These are phyloP conservation scores for Russula griseocarnosa DNA, from an alignment of 768 basidiomycete species.

Conservation along the genomic window DNA sequence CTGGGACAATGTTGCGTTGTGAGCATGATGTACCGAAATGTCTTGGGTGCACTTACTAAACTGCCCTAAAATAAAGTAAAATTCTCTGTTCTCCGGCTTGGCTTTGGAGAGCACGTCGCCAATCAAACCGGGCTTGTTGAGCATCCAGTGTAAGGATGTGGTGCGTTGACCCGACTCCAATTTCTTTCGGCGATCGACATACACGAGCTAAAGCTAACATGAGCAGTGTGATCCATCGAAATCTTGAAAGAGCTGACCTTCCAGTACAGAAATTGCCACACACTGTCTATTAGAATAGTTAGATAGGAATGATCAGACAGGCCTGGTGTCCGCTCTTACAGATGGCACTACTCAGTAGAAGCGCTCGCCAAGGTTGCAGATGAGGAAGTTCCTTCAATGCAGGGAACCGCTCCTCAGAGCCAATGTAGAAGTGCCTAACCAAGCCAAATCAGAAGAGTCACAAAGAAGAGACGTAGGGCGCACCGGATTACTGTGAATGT, in stretches of 20 bases:
- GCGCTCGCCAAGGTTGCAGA: conserved; percentile 63
- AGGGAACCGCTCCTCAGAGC: conserved; percentile 78
- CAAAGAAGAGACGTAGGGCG: conserved; percentile 29
- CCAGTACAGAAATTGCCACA: conserved; percentile 95
- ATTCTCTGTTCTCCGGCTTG: conserved; percentile 57
- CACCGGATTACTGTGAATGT: conserved; percentile 88
- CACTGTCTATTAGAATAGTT: conserved; percentile 53
- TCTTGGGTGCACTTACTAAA: conserved; percentile 46
- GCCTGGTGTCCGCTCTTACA: conserved; percentile 53
- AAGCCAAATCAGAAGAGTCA: background rate
- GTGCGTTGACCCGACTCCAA: conserved; percentile 88
- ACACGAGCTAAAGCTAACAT: conserved; percentile 56
- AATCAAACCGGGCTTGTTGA: conserved; percentile 83
- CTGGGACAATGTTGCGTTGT: conserved; percentile 38
- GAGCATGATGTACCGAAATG: conserved; percentile 11
- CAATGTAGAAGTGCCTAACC: conserved; percentile 80
- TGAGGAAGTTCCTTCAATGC: conserved; percentile 68
- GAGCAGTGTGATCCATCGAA: background rate
- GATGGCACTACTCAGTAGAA: conserved; percentile 76
- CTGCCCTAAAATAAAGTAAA: conserved; percentile 82
- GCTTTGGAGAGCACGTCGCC: conserved; percentile 64
- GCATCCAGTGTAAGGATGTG: conserved; percentile 83
- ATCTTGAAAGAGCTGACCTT: conserved; percentile 48
- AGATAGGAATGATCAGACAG: conserved; percentile 15
- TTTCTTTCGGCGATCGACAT: conserved; percentile 83